A percentile compares a stretch with the other conserved stretches of the same genome.
phyloP scores from a whole-genome alignment of 108 stramenopile species.

The Cyclotella choctawhatcheeana region DNA sequence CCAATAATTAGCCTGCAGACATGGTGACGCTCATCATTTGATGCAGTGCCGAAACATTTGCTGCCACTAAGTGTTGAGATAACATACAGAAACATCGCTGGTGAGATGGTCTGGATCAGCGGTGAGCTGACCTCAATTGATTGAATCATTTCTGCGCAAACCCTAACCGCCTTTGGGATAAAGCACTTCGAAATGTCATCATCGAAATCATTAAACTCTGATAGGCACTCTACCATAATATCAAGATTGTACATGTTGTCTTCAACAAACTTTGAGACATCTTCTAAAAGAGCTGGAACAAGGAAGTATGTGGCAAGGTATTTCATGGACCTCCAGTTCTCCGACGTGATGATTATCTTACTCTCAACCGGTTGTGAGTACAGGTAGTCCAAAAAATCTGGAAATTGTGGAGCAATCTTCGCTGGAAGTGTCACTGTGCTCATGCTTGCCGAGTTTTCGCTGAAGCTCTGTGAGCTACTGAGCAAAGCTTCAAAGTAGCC shows the following conservation, averaged over 20 bases:
- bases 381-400: conserved; percentile 42
- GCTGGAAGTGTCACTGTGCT: conserved; percentile 24
- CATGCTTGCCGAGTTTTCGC: conserved; percentile 18
- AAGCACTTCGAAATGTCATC: background rate
- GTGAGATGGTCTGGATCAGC: background rate
- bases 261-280: background rate
- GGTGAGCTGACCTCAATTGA: background rate
- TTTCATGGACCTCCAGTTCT: conserved; percentile 9
- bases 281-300: conserved; percentile 21
- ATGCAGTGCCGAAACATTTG: background rate
- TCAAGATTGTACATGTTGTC: background rate
- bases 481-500: conserved; percentile 48
- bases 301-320: conserved; percentile 19
- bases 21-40: background rate
- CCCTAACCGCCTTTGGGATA: background rate
- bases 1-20: too few relatives aligned
- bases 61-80: background rate
- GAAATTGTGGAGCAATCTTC: conserved; percentile 28
- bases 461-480: conserved; percentile 4
- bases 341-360: background rate
- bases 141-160: background rate
- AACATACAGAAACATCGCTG: background rate
- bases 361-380: conserved; percentile 5
- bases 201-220: background rate
- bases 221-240: background rate